A percentile compares a stretch with the other conserved stretches of the same genome.
Evolutionary conservation across 2,329 filamentous ascomycete genomes (phyloP).

Genomic region (Epichloe aotearoae): DNA sequence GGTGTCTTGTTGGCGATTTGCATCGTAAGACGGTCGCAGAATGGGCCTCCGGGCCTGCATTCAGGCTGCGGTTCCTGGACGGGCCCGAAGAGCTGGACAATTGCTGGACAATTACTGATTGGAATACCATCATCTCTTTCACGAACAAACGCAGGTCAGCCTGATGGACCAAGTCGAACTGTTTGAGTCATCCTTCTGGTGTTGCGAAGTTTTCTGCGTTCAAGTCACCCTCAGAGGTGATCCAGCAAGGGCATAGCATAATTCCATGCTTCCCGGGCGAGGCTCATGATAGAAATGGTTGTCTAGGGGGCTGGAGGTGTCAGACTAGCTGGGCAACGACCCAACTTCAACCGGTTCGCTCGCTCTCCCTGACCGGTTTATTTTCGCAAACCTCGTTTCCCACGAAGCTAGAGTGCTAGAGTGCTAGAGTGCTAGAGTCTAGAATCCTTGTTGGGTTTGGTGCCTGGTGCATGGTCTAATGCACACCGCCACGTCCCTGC

Average conservation of each 20-base stretch:
- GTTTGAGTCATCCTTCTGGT: not conserved
- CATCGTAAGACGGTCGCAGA: conserved; percentile 5
- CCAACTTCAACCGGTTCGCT: not conserved
- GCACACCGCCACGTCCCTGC: conserved; percentile 3
- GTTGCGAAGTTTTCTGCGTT: not conserved
- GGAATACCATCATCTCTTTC: not conserved
- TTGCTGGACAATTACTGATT: not conserved
- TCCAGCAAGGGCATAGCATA: not conserved
- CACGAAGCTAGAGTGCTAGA: not conserved
- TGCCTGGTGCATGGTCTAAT: conserved; percentile 2
- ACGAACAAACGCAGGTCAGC: not conserved
- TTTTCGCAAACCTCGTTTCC: not conserved
- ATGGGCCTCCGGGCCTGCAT: conserved; percentile 3
- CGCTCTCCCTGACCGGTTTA: not conserved
- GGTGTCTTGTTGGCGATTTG: conserved; percentile 3
- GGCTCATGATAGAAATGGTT: no score
- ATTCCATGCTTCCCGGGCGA: not conserved
- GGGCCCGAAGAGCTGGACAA: not conserved
- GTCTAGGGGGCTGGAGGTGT: not conserved
- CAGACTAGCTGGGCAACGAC: not conserved
- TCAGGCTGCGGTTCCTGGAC: conserved; percentile 6
- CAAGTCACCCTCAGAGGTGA: not conserved
- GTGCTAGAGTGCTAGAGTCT: no score
- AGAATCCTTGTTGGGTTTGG: not conserved
- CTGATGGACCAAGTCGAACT: not conserved